Base-by-base conservation (phyloP, 1,284 basidiomycete species). In the Ustilago crameri region DNA sequence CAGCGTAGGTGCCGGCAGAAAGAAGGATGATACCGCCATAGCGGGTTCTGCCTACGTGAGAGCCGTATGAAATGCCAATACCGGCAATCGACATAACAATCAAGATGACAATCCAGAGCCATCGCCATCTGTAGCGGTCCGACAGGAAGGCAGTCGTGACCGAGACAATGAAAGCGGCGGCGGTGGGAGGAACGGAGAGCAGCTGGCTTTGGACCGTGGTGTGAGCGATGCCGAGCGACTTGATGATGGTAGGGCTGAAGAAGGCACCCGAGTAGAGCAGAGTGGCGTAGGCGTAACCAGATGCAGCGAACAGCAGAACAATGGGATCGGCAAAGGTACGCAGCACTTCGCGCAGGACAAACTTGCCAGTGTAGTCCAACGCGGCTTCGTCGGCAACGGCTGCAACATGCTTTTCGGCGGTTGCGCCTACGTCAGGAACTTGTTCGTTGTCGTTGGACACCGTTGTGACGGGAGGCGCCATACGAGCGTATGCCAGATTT, bases 231-330 rank as follows among this genome's bases (percentile, higher is more conserved):
- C 50, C 53, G 15, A 76, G 70, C 18, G 51, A 37, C 34, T 70
- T 64, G 53, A 81, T 75, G 61, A 81, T 79, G n/a, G 69, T 77
- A 2, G 79, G 78, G 12, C 69, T 59, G 65, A 81, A 81, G 46
- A 79, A 72, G 15, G 80, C 68, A 32, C 66, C 51, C 5, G 74
- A 76, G 49, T 79, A 81, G 9, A 81, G 52, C 5, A 67, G 42
- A 5, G 69, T 59, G 10, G 75, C 75, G 30, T 61, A 63, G 23
- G 73, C 67, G 48, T 74, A 80, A 9, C 76, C 75, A n/a, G 63
- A 48, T 4, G 56, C 59, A 15, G 69, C 70, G 20, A 75, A 55
- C 14, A 78, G 54, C 5, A 63, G 42, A 3, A 76, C 66, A 18
- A 73, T 40, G 9, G 74, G 69, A 42, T 80, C 76, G 22, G 51